Base-by-base conservation (phyloP, 1,284 basidiomycete species). In the Ganoderma sp. region DNA sequence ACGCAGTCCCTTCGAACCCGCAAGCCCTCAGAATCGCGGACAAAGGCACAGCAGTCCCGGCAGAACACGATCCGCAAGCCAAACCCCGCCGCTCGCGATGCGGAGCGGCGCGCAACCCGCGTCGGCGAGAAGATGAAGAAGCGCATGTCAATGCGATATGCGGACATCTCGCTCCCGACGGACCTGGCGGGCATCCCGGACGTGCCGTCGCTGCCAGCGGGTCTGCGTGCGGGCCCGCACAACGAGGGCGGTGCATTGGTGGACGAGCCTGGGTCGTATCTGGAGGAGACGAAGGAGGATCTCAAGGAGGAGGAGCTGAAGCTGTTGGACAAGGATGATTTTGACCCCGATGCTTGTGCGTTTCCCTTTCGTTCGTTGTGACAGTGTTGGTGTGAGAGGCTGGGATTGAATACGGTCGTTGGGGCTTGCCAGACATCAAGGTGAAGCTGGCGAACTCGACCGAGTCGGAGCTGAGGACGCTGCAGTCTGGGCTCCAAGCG, bases 41-140 rank as follows among this genome's bases (percentile, higher is more conserved):
- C 75, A 3, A 77, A 73, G 63, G 72, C 71, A 61, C 54, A 65
- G 6, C 73, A 76, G 52, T 7, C 28, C n/a, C 77, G 76, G 45
- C 69, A 72, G 34, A 65, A 68, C 8, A 75, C 70, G 2, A 71
- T 69, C 6, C 65, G 69, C 22, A 43, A 61, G 7, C 61, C 69
- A 67, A 73, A 73, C 52, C 72, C 69, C 12, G 64, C 71, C 22
- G 64, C 61, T 6, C 66, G 71, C 32, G 71, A 73, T 65, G 64
- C 63, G 15, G 81, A 79, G 2, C 84, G 87, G 74, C 93, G 91
- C 78, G 90, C 91, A 12, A 79, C 78, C 67, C 86, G 90, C 66
- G 91, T 97, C 66, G 94, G 94, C 78, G 95, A 96, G 85, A 94
- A 93, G 83, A 95, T 97, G 80, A 95, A 94, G 87, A 94, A 94